Conservation (phyloP, 192 early-diverging fungal species). For the Funneliformis geosporum region DNA sequence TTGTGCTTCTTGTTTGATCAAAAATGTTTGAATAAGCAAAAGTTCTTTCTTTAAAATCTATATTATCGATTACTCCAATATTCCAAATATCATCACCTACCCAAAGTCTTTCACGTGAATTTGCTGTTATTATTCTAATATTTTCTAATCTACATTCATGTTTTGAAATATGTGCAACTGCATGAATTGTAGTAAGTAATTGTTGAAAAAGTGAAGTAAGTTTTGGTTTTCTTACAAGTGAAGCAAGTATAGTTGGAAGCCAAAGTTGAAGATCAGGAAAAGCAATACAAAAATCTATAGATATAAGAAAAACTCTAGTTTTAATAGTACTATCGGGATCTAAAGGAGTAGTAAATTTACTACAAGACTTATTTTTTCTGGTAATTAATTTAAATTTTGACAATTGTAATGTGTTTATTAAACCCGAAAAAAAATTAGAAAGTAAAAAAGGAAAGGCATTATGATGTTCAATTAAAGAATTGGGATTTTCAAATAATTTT, state of each 20-base stretch:
- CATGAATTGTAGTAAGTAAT: background rate
- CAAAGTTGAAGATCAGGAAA: background rate
- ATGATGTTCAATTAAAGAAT: constrained; percentile 6
- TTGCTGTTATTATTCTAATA: background rate
- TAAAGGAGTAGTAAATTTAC: background rate
- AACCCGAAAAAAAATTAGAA: constrained; percentile 1
- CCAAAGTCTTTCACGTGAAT: background rate
- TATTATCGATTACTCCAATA: constrained; percentile 1
- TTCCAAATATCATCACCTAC: background rate
- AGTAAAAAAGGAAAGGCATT: background rate
- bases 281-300: background rate
- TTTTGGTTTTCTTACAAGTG: background rate
- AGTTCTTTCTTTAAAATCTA: constrained; percentile 8
- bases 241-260: background rate
- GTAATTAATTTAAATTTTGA: too few relatives aligned
- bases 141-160: constrained; percentile 8
- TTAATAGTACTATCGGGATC: background rate
- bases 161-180: background rate
- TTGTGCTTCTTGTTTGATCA: background rate
- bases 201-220: too few relatives aligned
- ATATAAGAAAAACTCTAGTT: constrained; percentile 3
- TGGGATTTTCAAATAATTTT: background rate
- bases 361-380: too few relatives aligned
- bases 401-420: background rate
- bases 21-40: constrained; percentile 18